These are phyloP conservation scores for Taiozyma sp. DNA, from an alignment of 1,139 yeast species.

Conservation along the genomic window DNA sequence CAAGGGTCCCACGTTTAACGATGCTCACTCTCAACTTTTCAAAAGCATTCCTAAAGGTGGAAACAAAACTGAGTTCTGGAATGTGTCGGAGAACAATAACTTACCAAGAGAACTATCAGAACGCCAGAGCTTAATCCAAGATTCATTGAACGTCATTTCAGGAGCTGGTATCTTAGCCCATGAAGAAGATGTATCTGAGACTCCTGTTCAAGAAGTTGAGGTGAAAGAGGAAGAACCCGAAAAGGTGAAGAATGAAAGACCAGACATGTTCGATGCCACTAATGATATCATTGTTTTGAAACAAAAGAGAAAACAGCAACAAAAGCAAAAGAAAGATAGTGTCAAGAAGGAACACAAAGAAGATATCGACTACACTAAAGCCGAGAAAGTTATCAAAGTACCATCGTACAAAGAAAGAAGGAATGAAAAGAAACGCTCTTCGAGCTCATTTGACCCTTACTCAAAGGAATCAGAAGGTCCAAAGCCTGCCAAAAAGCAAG, in stretches of 20 bases:
- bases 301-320: conserved; percentile 26
- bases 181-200: background rate
- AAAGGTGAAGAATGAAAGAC: background rate
- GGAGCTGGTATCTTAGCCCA: background rate
- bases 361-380: conserved; percentile 43
- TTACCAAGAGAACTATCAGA: background rate
- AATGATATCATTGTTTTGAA: conserved; percentile 57
- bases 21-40: conserved; percentile 4
- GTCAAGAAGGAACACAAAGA: conserved; percentile 22
- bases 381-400: conserved; percentile 36
- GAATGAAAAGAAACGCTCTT: conserved; percentile 27
- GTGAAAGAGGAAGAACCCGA: conserved; percentile 4
- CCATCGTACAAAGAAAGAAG: conserved; percentile 22
- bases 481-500: conserved; percentile 41
- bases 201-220: background rate
- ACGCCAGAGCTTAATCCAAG: conserved; percentile 2
- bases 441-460: conserved; percentile 61
- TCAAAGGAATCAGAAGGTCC: conserved; percentile 44
- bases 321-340: conserved; percentile 13
- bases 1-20: background rate
- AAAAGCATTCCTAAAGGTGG: background rate
- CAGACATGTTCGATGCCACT: conserved; percentile 25
- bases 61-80: background rate
- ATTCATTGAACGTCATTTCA: conserved; percentile 1
- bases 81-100: background rate